phyloP scores from a whole-genome alignment of 2,329 filamentous ascomycete genomes.

The Trichoderma asperellum region DNA sequence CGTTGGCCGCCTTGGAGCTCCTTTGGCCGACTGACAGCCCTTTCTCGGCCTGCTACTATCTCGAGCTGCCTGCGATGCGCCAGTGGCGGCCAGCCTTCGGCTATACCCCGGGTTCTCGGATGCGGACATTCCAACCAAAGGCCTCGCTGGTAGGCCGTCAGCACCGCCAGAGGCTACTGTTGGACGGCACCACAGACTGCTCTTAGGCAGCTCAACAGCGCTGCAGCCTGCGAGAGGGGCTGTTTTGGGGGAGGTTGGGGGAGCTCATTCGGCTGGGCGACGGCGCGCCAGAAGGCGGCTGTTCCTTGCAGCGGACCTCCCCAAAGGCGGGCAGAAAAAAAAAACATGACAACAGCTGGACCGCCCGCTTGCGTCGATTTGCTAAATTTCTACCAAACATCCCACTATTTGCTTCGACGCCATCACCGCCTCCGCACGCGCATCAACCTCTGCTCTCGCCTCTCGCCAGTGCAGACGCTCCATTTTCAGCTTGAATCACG shows the following conservation, averaged over 20 bases:
- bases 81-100: conserved; percentile 25
- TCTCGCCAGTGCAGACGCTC: conserved; percentile 17
- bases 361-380: conserved; percentile 26
- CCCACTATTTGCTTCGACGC: conserved; percentile 23
- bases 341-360: conserved; percentile 31
- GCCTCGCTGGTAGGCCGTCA: conserved; percentile 15
- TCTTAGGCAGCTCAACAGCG: background rate
- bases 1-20: conserved; percentile 3
- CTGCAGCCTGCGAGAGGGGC: background rate
- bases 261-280: conserved; percentile 14
- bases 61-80: conserved; percentile 23
- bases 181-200: background rate
- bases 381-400: conserved; percentile 33
- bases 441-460: conserved; percentile 18
- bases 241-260: conserved; percentile 16
- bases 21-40: conserved; percentile 10
- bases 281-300: conserved; percentile 17
- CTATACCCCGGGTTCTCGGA: conserved; percentile 12
- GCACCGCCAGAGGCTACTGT: background rate
- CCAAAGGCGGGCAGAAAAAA: conserved; percentile 8
- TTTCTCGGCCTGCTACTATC: conserved; percentile 24
- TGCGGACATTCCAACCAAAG: background rate
- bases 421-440: conserved; percentile 22
- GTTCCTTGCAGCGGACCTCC: conserved; percentile 28
- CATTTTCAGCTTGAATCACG: conserved; percentile 6